phyloP scores from a whole-genome alignment of 2,329 filamentous ascomycete species.

The Pyricularia grisea region DNA sequence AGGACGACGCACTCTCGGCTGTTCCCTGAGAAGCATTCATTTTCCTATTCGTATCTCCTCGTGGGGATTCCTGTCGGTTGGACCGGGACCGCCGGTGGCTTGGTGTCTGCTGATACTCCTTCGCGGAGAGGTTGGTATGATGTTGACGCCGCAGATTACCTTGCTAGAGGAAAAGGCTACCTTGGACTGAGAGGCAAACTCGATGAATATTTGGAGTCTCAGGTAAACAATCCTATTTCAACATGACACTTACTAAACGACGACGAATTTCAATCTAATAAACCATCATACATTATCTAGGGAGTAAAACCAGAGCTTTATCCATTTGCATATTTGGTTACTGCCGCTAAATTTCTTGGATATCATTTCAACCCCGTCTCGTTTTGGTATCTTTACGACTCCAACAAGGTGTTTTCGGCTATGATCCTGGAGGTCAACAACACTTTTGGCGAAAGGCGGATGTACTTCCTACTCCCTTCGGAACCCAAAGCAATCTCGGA shows the following conservation, averaged over 20 bases:
- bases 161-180: slow-evolving; percentile 41
- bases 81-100: slow-evolving; percentile 40
- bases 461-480: slow-evolving; percentile 46
- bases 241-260: background rate
- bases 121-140: slow-evolving; percentile 40
- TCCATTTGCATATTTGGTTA: slow-evolving; percentile 61
- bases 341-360: slow-evolving; percentile 58
- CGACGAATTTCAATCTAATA: slow-evolving; percentile 4
- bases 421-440: slow-evolving; percentile 71
- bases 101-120: slow-evolving; percentile 39
- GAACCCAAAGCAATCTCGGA: background rate
- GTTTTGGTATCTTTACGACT: slow-evolving; percentile 69
- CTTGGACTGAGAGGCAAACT: slow-evolving; percentile 56
- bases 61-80: slow-evolving; percentile 60
- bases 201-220: slow-evolving; percentile 43
- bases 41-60: slow-evolving; percentile 61
- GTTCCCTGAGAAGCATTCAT: slow-evolving; percentile 59
- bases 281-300: slow-evolving; percentile 24
- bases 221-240: slow-evolving; percentile 30
- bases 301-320: slow-evolving; percentile 49
- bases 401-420: slow-evolving; percentile 44
- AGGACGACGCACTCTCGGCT: slow-evolving; percentile 55
- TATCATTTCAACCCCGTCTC: slow-evolving; percentile 70
- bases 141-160: slow-evolving; percentile 50
- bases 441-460: slow-evolving; percentile 62